These are phyloP conservation scores for Fusarium sp. DNA, from an alignment of 2,329 filamentous ascomycete genomes.

Conservation along the genomic window DNA sequence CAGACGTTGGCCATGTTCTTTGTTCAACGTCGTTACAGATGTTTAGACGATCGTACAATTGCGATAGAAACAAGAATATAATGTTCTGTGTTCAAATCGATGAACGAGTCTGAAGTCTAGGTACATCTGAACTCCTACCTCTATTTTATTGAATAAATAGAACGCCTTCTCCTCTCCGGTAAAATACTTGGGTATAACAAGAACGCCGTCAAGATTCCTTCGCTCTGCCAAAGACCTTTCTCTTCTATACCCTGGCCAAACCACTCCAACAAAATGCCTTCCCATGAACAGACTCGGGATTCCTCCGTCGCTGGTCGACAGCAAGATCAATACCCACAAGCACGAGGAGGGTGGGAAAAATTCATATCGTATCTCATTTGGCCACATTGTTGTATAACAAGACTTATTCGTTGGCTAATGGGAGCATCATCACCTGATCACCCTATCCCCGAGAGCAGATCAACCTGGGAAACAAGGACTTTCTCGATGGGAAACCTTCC, in stretches of 20 bases:
- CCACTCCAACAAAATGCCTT: not conserved
- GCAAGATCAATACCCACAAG: not conserved
- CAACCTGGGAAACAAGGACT: not conserved
- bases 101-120: not conserved
- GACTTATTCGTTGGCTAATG: not conserved
- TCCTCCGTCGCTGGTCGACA: not conserved
- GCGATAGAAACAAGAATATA: not conserved
- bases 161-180: not conserved
- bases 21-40: slow-evolving; percentile 11
- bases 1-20: slow-evolving; percentile 1
- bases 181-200: not conserved
- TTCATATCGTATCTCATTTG: not conserved
- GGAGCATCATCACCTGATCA: not conserved
- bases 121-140: not conserved
- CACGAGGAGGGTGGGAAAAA: not conserved
- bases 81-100: not conserved
- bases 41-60: not conserved
- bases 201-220: not conserved
- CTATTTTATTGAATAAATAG: not conserved
- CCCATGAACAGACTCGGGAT: not conserved
- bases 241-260: not conserved
- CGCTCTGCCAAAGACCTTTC: not conserved
- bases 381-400: not conserved
- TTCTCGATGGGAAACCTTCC: not conserved
- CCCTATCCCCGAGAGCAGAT: not conserved